Conservation (phyloP, 495 filamentous ascomycete species). For the Penicillium flavigenum region DNA sequence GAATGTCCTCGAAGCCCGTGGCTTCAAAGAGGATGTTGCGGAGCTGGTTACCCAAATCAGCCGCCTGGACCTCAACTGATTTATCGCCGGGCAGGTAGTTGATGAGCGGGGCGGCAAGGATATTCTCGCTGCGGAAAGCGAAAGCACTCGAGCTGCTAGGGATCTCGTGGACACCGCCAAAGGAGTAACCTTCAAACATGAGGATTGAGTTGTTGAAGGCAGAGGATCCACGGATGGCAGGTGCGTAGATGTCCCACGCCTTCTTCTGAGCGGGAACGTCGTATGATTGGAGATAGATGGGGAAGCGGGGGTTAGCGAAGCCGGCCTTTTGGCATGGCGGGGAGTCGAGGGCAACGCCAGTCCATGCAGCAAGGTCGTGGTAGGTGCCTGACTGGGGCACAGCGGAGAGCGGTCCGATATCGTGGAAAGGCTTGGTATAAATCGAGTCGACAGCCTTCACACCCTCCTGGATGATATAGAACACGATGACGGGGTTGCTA, state of each 20-base stretch:
- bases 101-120: constrained; percentile 47
- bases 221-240: constrained; percentile 28
- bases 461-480: constrained; percentile 55
- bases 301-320: constrained; percentile 50
- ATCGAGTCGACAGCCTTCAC: constrained; percentile 36
- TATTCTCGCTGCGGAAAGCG: constrained; percentile 42
- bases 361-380: constrained; percentile 45
- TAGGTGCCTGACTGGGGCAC: constrained; percentile 39
- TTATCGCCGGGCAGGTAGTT: constrained; percentile 34
- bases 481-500: constrained; percentile 46
- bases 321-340: constrained; percentile 48
- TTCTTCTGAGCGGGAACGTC: constrained; percentile 43
- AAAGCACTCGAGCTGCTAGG: constrained; percentile 38
- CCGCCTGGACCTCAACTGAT: constrained; percentile 31
- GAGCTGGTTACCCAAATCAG: constrained; percentile 41
- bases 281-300: constrained; percentile 46
- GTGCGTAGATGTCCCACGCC: constrained; percentile 42
- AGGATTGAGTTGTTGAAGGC: constrained; percentile 43
- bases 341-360: constrained; percentile 33
- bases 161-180: constrained; percentile 44
- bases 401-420: constrained; percentile 42
- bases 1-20: constrained; percentile 35
- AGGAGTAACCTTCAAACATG: constrained; percentile 57
- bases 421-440: constrained; percentile 47
- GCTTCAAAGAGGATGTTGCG: constrained; percentile 42